Conservation (phyloP, 2,329 filamentous ascomycete species). For the Neospermospora avenae region DNA sequence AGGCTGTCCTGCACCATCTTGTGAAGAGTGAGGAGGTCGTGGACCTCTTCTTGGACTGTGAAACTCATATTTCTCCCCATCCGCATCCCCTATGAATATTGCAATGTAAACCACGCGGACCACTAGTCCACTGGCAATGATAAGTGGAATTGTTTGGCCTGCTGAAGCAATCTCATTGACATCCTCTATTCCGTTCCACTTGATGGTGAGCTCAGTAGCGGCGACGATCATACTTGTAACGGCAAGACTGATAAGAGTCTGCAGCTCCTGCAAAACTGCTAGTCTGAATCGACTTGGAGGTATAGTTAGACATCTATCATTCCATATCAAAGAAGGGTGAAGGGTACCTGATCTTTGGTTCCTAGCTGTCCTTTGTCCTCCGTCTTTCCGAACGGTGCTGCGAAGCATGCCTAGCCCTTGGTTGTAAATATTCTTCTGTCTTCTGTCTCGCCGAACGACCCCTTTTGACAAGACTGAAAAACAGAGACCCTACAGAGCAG, state of each 20-base stretch:
- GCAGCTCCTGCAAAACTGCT: slow-evolving; percentile 5
- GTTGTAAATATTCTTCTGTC: not conserved
- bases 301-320: too few relatives aligned
- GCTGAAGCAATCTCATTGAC: slow-evolving; percentile 24
- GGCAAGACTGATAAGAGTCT: slow-evolving; percentile 9
- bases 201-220: slow-evolving; percentile 25
- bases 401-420: slow-evolving; percentile 1
- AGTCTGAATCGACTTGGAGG: too few relatives aligned
- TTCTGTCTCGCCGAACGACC: not conserved
- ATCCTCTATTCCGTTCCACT: slow-evolving; percentile 26
- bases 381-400: not conserved
- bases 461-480: not conserved
- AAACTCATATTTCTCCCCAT: too few relatives aligned
- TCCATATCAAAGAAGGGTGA: too few relatives aligned
- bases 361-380: not conserved
- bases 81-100: not conserved
- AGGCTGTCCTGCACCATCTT: too few relatives aligned
- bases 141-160: slow-evolving; percentile 30
- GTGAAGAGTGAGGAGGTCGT: too few relatives aligned
- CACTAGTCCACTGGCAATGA: slow-evolving; percentile 24
- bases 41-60: too few relatives aligned
- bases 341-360: too few relatives aligned
- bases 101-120: not conserved
- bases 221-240: slow-evolving; percentile 10
- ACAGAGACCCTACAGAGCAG: slow-evolving; percentile 5